Percentiles rank a stretch among this genome's conserved stretches.
Evolutionary conservation across 352 stramenopile genomes (phyloP).

Genomic region (Elongisporangium undulatum): DNA sequence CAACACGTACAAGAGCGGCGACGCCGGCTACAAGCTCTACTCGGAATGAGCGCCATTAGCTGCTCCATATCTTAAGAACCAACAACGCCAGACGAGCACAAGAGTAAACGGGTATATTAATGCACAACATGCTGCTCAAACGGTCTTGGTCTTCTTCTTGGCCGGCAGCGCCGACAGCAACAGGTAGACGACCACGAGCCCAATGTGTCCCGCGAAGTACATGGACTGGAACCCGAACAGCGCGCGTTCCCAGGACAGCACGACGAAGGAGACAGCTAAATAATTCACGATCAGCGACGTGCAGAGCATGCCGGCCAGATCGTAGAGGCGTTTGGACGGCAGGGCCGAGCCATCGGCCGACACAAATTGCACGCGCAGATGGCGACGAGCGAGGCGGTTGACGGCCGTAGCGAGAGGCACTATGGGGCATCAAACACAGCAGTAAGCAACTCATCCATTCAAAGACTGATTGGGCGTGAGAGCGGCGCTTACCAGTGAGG

Average conservation of each 20-base stretch:
- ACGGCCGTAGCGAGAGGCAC: slow-evolving; percentile 64
- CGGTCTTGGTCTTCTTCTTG: slow-evolving; percentile 26
- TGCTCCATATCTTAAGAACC: not conserved
- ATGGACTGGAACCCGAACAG: slow-evolving; percentile 46
- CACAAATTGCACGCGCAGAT: slow-evolving; percentile 56
- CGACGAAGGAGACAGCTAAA: slow-evolving; percentile 64
- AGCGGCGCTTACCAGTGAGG: slow-evolving; percentile 36
- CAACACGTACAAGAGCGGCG: slow-evolving; percentile 50
- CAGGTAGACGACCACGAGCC: slow-evolving; percentile 30
- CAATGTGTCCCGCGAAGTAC: slow-evolving; percentile 55
- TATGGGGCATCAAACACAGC: slow-evolving; percentile 4
- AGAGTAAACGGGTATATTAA: not conserved
- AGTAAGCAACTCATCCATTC: not conserved
- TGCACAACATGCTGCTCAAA: slow-evolving; percentile 14
- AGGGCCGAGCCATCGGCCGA: slow-evolving; percentile 12
- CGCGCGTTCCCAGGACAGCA: slow-evolving; percentile 56
- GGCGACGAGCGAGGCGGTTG: slow-evolving; percentile 50
- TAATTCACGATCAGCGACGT: slow-evolving; percentile 72
- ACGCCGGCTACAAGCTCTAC: slow-evolving; percentile 50
- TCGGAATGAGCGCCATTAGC: slow-evolving; percentile 26
- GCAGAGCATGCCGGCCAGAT: slow-evolving; percentile 43
- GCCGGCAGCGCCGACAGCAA: slow-evolving; percentile 32
- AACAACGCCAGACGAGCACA: not conserved
- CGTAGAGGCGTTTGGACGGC: slow-evolving; percentile 51
- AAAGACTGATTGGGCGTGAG: not conserved